A percentile compares a stretch with the other conserved stretches of the same genome.
Evolutionary conservation across 2,329 filamentous ascomycete species (phyloP).

Genomic region (Scedosporium dehoogii): DNA sequence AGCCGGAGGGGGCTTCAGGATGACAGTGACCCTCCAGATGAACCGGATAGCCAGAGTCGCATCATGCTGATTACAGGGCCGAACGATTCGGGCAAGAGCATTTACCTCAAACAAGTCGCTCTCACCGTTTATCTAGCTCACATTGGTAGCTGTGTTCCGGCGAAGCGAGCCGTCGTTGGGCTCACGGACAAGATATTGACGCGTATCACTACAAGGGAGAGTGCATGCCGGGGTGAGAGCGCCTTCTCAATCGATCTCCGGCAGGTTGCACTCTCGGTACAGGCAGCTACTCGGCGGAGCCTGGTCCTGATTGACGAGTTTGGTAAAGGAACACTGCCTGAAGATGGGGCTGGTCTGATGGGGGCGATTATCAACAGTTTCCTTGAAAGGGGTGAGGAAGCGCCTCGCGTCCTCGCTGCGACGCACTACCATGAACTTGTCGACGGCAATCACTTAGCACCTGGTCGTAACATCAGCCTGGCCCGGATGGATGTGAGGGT

Average conservation of each 20-base stretch:
- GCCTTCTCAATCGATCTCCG: slow-evolving; percentile 72
- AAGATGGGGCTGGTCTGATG: slow-evolving; percentile 49
- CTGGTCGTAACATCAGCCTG: slow-evolving; percentile 42
- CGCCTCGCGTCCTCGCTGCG: slow-evolving; percentile 49
- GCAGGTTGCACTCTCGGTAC: slow-evolving; percentile 70
- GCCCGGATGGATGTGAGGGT: slow-evolving; percentile 64
- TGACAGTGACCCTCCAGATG: slow-evolving; percentile 26
- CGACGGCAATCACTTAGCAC: slow-evolving; percentile 46
- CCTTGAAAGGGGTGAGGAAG: slow-evolving; percentile 28
- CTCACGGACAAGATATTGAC: slow-evolving; percentile 90
- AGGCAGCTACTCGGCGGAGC: slow-evolving; percentile 63
- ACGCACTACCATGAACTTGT: slow-evolving; percentile 67
- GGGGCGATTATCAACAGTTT: slow-evolving; percentile 50
- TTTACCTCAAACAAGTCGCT: slow-evolving; percentile 89
- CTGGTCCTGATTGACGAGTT: slow-evolving; percentile 92
- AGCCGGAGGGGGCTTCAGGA: neutral
- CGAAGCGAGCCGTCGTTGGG: slow-evolving; percentile 64
- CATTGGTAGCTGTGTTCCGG: slow-evolving; percentile 85
- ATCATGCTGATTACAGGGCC: slow-evolving; percentile 81
- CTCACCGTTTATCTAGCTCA: slow-evolving; percentile 89
- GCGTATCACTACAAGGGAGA: slow-evolving; percentile 66
- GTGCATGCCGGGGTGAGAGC: slow-evolving; percentile 47
- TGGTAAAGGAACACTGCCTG: slow-evolving; percentile 50
- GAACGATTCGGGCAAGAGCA: slow-evolving; percentile 93
- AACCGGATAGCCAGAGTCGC: slow-evolving; percentile 25